A percentile compares a stretch with the other conserved stretches of the same genome.
phyloP scores from a whole-genome alignment of 2,329 filamentous ascomycete species.

The Karstenula rhodostoma region DNA sequence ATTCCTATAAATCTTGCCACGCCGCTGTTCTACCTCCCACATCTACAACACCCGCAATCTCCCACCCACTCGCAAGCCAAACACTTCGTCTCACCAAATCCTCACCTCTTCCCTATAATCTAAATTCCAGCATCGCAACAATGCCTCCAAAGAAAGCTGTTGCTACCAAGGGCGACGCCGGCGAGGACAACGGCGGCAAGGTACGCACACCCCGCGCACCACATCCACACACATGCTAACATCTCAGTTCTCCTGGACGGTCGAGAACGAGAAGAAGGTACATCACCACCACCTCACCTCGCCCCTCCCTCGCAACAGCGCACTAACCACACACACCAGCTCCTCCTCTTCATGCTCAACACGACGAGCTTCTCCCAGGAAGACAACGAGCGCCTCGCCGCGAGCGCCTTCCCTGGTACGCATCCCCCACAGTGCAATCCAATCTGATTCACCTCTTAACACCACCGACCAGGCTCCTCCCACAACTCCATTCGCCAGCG shows the following conservation, averaged over 20 bases:
- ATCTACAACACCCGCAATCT: neutral
- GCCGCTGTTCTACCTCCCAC: neutral
- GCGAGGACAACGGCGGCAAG: conserved; percentile 1
- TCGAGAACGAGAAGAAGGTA: conserved; percentile 27
- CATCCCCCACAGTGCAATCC: too few relatives aligned
- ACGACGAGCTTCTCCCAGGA: conserved; percentile 20
- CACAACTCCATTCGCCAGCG: neutral
- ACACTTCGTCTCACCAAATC: neutral
- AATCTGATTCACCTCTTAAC: neutral
- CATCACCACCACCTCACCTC: too few relatives aligned
- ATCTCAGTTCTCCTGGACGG: conserved; percentile 20
- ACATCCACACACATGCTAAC: neutral
- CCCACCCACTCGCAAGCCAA: neutral
- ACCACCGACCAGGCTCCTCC: neutral
- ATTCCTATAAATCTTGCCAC: too few relatives aligned
- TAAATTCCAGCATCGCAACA: neutral
- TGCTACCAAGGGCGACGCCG: neutral
- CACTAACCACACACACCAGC: conserved; percentile 20
- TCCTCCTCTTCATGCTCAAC: conserved; percentile 32
- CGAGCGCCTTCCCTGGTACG: conserved; percentile 26
- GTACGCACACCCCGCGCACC: conserved; percentile 3
- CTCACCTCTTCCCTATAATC: neutral
- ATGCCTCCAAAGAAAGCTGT: conserved; percentile 12
- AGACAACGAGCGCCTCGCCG: conserved; percentile 26
- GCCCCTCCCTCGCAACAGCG: conserved; percentile 21